These are phyloP conservation scores for Vanilla planifolia DNA, from an alignment of 106 monocot genomes.

Conservation along the genomic window DNA sequence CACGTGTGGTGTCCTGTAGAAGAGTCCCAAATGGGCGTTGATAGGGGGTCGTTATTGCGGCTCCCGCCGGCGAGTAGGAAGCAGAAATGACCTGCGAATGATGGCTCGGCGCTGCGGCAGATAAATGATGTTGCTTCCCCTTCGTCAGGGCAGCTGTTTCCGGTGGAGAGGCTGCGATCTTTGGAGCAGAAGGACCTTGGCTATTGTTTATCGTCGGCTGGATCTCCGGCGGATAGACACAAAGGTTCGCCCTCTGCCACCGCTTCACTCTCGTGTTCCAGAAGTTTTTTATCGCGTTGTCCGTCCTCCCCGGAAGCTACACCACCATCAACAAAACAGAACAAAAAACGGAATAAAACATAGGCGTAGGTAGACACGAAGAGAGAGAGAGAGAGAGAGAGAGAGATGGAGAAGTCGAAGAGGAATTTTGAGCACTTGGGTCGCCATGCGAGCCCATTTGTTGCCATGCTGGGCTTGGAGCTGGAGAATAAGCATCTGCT, in stretches of 20 bases:
- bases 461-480: slow-evolving; percentile 67
- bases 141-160: no score
- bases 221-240: slow-evolving; percentile 44
- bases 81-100: not conserved
- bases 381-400: not conserved
- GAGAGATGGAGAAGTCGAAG: not conserved
- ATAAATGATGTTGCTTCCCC: no score
- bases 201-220: not conserved
- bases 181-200: not conserved
- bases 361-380: not conserved
- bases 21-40: not conserved
- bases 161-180: not conserved
- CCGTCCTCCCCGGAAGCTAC: slow-evolving; percentile 67
- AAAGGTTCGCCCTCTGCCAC: slow-evolving; percentile 39
- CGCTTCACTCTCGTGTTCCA: slow-evolving; percentile 70
- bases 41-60: no score
- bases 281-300: slow-evolving; percentile 82
- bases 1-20: not conserved
- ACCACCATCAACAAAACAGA: no score
- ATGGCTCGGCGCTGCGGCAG: not conserved
- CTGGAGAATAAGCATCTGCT: slow-evolving; percentile 56
- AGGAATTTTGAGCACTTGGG: slow-evolving; percentile 19
- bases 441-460: slow-evolving; percentile 83
- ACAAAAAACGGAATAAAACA: not conserved
- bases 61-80: not conserved